phyloP scores from a whole-genome alignment of 768 basidiomycete species.

The Hemileccinum rubropunctum region DNA sequence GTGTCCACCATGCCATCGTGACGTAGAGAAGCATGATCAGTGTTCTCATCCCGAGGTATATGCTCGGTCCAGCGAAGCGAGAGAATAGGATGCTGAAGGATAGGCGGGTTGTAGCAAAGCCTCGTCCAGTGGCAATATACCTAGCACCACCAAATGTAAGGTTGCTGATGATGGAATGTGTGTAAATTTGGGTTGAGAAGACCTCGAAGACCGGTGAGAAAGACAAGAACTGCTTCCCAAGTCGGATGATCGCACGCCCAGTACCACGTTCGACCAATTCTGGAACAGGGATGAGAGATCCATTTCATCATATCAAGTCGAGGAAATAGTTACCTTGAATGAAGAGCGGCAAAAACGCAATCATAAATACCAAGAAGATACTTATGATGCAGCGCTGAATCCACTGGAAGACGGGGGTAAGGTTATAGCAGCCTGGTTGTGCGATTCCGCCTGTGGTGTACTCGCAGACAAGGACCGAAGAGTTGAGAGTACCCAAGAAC shows the following conservation, averaged over 20 bases:
- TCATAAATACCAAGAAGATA: constrained; percentile 98
- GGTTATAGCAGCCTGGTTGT: constrained; percentile 90
- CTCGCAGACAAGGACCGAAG: constrained; percentile 73
- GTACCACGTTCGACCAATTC: constrained; percentile 97
- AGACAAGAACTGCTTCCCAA: constrained; percentile 92
- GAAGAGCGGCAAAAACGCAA: constrained; percentile 92
- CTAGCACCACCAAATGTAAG: constrained; percentile 97
- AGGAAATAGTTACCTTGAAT: constrained; percentile 67
- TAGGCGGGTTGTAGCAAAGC: constrained; percentile 94
- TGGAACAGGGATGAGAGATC: constrained; percentile 27
- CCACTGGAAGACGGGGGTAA: constrained; percentile 92
- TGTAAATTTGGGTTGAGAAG: constrained; percentile 97
- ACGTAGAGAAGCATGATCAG: constrained; percentile 91
- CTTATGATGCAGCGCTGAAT: constrained; percentile 95
- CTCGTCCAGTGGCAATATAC: constrained; percentile 98
- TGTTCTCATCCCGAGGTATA: constrained; percentile 95
- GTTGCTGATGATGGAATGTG: constrained; percentile 95
- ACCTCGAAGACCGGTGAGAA: constrained; percentile 96
- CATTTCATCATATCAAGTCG: constrained; percentile 13
- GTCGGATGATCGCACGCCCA: constrained; percentile 83
- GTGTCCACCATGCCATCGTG: constrained; percentile 88
- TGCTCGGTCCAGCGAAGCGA: constrained; percentile 97
- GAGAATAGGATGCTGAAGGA: constrained; percentile 96
- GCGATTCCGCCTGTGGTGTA: constrained; percentile 73
- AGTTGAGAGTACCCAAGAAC: constrained; percentile 90